phyloP scores from a whole-genome alignment of 371 early-diverging fungal species.

The Mucor sp. region DNA sequence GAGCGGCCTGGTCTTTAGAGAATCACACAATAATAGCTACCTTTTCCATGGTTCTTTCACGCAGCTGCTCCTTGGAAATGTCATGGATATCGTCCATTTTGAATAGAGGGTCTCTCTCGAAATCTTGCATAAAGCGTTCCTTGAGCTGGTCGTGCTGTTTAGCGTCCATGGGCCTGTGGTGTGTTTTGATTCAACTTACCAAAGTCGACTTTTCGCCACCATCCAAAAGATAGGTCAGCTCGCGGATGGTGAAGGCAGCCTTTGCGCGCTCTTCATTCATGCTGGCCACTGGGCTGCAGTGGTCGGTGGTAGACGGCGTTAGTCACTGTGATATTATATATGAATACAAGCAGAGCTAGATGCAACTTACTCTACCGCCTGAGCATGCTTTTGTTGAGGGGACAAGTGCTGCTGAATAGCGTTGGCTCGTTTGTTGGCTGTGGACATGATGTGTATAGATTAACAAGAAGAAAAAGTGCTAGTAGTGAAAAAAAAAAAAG shows the following conservation, averaged over 20 bases:
- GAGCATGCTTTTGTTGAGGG: slow-evolving; percentile 18
- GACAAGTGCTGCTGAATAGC: slow-evolving; percentile 26
- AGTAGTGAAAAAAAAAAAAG: not conserved
- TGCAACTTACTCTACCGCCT: slow-evolving; percentile 25
- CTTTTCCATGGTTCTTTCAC: slow-evolving; percentile 90
- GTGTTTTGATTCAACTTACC: slow-evolving; percentile 24
- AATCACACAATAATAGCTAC: slow-evolving; percentile 21
- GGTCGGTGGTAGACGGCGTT: not conserved
- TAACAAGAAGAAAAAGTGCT: too few species aligned
- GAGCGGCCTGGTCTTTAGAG: not conserved
- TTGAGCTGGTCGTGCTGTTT: slow-evolving; percentile 50
- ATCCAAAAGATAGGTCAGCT: slow-evolving; percentile 85
- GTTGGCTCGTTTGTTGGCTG: slow-evolving; percentile 15
- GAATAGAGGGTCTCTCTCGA: slow-evolving; percentile 90
- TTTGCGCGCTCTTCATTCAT: slow-evolving; percentile 74
- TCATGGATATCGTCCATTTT: slow-evolving; percentile 80
- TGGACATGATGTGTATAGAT: slow-evolving; percentile 2
- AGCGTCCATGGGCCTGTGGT: not conserved
- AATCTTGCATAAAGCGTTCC: slow-evolving; percentile 82
- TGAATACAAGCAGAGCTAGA: not conserved
- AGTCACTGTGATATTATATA: not conserved
- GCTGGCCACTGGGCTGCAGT: slow-evolving; percentile 37
- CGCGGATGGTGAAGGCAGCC: slow-evolving; percentile 75
- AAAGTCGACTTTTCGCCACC: slow-evolving; percentile 72
- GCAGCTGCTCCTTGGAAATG: slow-evolving; percentile 73